These are phyloP conservation scores for Coemansia sp. DNA, from an alignment of 192 early-diverging fungal species.

Conservation along the genomic window DNA sequence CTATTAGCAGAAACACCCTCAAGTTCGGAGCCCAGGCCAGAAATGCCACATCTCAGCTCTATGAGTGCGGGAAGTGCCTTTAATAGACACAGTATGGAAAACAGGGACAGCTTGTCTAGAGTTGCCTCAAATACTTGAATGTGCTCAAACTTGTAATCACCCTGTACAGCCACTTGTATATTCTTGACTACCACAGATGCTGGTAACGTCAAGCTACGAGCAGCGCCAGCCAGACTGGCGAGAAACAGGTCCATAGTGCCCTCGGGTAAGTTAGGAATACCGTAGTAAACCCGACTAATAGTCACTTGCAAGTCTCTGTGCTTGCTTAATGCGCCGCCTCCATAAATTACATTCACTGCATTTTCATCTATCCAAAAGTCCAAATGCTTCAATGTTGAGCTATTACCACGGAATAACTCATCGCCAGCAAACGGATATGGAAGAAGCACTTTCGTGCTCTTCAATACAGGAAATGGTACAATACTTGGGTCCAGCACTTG, in stretches of 20 bases:
- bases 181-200: background rate
- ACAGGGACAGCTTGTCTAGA: background rate
- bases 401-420: slow-evolving; percentile 10
- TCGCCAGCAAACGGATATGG: slow-evolving; percentile 11
- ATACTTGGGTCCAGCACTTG: background rate
- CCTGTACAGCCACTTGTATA: background rate
- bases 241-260: background rate
- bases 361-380: background rate
- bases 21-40: background rate
- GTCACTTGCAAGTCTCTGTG: background rate
- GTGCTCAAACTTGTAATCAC: background rate
- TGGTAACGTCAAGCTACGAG: background rate
- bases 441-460: background rate
- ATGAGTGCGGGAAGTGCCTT: background rate
- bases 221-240: background rate
- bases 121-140: background rate
- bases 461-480: slow-evolving; percentile 4
- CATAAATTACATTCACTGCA: background rate
- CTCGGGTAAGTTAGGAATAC: background rate
- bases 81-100: background rate
- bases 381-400: slow-evolving; percentile 2
- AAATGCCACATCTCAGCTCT: background rate
- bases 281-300: background rate
- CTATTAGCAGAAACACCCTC: background rate
- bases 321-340: background rate